phyloP scores from a whole-genome alignment of 805 yeast genomes.

The Metschnikowia baotianmanensis region DNA sequence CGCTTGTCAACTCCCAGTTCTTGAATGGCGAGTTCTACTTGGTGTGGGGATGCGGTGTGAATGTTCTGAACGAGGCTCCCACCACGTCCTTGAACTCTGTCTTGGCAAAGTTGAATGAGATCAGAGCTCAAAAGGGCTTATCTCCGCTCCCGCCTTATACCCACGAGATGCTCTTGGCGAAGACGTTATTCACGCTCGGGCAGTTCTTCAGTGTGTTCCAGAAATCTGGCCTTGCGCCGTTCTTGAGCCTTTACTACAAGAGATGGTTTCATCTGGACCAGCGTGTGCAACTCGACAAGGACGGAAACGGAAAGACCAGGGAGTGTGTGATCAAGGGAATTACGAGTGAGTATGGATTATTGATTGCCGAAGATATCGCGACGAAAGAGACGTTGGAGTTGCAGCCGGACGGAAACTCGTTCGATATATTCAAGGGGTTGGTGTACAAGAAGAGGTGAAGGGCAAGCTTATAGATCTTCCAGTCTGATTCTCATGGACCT shows the following conservation, averaged over 20 bases:
- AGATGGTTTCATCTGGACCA: conserved; percentile 86
- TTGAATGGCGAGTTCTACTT: conserved; percentile 58
- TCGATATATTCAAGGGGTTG: conserved; percentile 89
- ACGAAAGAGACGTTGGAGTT: conserved; percentile 63
- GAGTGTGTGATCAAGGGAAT: conserved; percentile 76
- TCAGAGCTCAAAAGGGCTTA: conserved; percentile 43
- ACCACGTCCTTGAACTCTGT: conserved; percentile 83
- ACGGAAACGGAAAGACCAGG: conserved; percentile 45
- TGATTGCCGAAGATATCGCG: conserved; percentile 66
- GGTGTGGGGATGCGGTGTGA: conserved; percentile 85
- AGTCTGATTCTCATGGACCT: no score
- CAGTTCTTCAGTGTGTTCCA: conserved; percentile 57
- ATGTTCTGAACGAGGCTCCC: conserved; percentile 82
- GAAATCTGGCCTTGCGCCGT: conserved; percentile 62
- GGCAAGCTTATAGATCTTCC: no score
- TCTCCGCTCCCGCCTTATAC: conserved; percentile 45
- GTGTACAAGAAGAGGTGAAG: conserved; percentile 47
- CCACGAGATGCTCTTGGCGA: conserved; percentile 61
- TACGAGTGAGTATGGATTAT: conserved; percentile 77
- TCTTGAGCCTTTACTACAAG: conserved; percentile 68
- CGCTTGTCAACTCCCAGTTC: conserved; percentile 76
- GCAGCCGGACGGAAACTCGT: conserved; percentile 97
- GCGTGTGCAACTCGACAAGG: conserved; percentile 50
- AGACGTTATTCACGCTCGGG: conserved; percentile 63
- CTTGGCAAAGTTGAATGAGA: conserved; percentile 56